These are phyloP conservation scores for Yamadazyma songkhlaensis DNA, from an alignment of 1,139 yeast species.

Conservation along the genomic window DNA sequence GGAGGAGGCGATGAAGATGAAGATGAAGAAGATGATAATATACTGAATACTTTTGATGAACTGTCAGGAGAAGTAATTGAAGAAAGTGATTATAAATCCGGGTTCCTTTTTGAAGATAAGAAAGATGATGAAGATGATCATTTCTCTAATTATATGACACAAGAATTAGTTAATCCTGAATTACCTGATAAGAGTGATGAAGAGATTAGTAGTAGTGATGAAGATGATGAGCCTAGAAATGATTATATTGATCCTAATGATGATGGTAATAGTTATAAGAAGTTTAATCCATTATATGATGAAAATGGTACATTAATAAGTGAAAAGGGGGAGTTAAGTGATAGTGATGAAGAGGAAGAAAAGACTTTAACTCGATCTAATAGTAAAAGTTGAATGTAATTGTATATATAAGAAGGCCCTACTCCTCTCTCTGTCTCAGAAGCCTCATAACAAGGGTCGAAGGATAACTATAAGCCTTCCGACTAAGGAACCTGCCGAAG, in stretches of 20 bases:
- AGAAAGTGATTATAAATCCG: constrained; percentile 32
- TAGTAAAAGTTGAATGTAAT: constrained; percentile 27
- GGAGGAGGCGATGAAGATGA: constrained; percentile 63
- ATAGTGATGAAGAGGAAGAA: constrained; percentile 25
- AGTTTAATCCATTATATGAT: constrained; percentile 59
- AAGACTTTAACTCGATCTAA: constrained; percentile 38
- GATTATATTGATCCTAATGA: constrained; percentile 80
- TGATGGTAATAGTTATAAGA: constrained; percentile 73
- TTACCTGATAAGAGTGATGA: constrained; percentile 33
- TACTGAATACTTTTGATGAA: constrained; percentile 49
- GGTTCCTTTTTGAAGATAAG: constrained; percentile 27
- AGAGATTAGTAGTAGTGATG: constrained; percentile 34
- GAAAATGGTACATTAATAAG: constrained; percentile 33
- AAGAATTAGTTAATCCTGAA: constrained; percentile 64
- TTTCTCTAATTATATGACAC: constrained; percentile 81
- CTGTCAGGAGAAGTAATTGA: constrained; percentile 48
- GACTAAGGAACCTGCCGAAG: no score
- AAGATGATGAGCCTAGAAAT: constrained; percentile 31
- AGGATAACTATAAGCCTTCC: no score
- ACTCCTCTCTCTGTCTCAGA: no score
- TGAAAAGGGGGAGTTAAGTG: constrained; percentile 22
- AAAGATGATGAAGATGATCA: constrained; percentile 27
- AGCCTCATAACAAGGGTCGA: no score
- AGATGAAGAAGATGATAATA: constrained; percentile 30
- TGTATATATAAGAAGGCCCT: no score